A percentile compares a stretch with the other conserved stretches of the same genome.
These are phyloP conservation scores for Echria macrotheca DNA, from an alignment of 495 filamentous ascomycete genomes.

Conservation along the genomic window DNA sequence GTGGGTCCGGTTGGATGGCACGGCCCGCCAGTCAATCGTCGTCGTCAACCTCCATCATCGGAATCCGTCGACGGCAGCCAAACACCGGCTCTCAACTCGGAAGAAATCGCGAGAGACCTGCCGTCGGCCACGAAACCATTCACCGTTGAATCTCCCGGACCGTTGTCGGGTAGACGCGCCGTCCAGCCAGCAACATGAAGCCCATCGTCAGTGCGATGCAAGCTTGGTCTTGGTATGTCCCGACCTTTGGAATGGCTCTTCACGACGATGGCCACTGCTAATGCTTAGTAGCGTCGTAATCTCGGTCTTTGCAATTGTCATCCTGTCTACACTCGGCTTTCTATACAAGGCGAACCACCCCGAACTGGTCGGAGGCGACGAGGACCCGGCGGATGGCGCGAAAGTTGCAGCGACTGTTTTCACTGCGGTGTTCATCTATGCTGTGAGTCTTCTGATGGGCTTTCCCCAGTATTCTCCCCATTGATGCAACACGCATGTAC, in stretches of 20 bases:
- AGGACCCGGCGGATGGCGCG: slow-evolving; percentile 66
- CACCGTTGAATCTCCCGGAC: too few relatives aligned
- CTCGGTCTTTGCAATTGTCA: slow-evolving; percentile 80
- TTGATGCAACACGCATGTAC: background rate
- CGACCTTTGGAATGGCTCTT: background rate
- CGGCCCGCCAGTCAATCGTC: too few relatives aligned
- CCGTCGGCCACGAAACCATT: too few relatives aligned
- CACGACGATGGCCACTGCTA: background rate
- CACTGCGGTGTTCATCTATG: slow-evolving; percentile 77
- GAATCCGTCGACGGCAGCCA: too few relatives aligned
- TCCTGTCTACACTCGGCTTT: slow-evolving; percentile 75
- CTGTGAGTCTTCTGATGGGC: slow-evolving; percentile 48
- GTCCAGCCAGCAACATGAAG: slow-evolving; percentile 63
- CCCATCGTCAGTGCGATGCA: slow-evolving; percentile 83
- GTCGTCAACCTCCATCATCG: too few relatives aligned
- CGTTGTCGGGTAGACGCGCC: too few relatives aligned
- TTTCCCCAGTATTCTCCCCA: background rate
- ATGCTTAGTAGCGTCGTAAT: slow-evolving; percentile 64
- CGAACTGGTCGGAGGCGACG: slow-evolving; percentile 68
- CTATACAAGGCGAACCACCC: slow-evolving; percentile 75
- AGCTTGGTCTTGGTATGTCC: slow-evolving; percentile 81
- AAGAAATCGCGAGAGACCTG: too few relatives aligned
- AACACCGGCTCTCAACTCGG: too few relatives aligned
- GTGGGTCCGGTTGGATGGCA: too few relatives aligned
- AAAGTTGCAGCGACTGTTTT: slow-evolving; percentile 80